These are phyloP conservation scores for Phytophthora capsici DNA, from an alignment of 352 stramenopile species.

Conservation along the genomic window DNA sequence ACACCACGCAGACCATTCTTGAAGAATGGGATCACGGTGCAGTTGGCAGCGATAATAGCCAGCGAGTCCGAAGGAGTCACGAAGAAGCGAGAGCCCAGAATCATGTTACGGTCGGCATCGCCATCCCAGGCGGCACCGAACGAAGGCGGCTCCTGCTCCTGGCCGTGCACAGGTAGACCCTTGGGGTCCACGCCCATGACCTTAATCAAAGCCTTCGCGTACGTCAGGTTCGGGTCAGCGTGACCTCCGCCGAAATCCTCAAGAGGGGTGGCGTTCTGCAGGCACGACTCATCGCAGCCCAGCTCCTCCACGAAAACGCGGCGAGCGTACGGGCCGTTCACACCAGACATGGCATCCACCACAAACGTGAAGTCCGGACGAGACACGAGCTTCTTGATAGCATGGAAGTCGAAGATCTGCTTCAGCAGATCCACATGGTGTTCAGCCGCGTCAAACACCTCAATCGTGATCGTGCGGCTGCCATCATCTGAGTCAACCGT, in stretches of 20 bases:
- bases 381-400: constrained; percentile 92
- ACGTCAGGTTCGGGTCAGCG: constrained; percentile 99
- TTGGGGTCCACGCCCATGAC: constrained; percentile 95
- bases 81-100: constrained; percentile 98
- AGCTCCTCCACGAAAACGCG: constrained; percentile 98
- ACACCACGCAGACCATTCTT: constrained; percentile 94
- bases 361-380: constrained; percentile 96
- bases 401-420: constrained; percentile 98
- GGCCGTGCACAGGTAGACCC: constrained; percentile 78
- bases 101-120: constrained; percentile 99
- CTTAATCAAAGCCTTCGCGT: constrained; percentile 96
- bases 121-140: constrained; percentile 98
- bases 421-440: constrained; percentile 97
- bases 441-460: constrained; percentile 97
- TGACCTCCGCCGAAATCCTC: constrained; percentile 98
- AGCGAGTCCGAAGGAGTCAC: constrained; percentile 99
- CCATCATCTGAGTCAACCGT: constrained; percentile 84
- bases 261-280: constrained; percentile 95
- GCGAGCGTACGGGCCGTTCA: constrained; percentile 96
- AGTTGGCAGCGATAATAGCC: constrained; percentile 98
- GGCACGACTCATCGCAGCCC: constrained; percentile 71
- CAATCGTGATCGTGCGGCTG: constrained; percentile 93
- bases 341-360: constrained; percentile 98
- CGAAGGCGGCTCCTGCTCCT: constrained; percentile 67
- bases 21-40: constrained; percentile 97